These are phyloP conservation scores for Elongisporangium undulatum DNA, from an alignment of 352 stramenopile species.

Conservation along the genomic window DNA sequence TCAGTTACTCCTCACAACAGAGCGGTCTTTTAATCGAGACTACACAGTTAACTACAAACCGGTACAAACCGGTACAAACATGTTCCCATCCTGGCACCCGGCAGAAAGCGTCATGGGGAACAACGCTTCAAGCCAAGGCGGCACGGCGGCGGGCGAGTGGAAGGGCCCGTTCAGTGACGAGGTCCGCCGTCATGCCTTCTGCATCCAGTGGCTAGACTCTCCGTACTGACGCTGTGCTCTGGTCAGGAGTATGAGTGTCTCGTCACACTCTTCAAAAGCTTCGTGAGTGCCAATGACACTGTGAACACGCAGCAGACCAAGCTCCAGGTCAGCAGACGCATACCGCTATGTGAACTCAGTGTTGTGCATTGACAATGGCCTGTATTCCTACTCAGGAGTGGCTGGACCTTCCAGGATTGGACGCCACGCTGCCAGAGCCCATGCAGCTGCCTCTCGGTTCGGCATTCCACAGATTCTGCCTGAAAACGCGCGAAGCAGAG, in stretches of 20 bases:
- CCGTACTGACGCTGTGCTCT: neutral
- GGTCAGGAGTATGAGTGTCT: slow-evolving; percentile 68
- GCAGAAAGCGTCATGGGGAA: slow-evolving; percentile 32
- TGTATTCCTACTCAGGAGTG: slow-evolving; percentile 20
- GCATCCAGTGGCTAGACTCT: neutral
- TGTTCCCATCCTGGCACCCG: neutral
- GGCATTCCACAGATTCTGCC: slow-evolving; percentile 52
- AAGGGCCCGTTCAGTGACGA: slow-evolving; percentile 82
- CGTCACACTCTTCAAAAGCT: slow-evolving; percentile 30
- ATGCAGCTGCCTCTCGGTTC: slow-evolving; percentile 21
- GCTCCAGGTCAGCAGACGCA: slow-evolving; percentile 32
- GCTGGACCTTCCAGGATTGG: slow-evolving; percentile 34
- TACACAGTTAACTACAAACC: too few species aligned
- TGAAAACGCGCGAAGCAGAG: slow-evolving; percentile 24
- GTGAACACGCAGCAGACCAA: slow-evolving; percentile 18
- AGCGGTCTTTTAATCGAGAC: too few species aligned
- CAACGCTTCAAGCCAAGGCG: slow-evolving; percentile 6
- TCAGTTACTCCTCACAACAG: too few species aligned
- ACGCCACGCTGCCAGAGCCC: slow-evolving; percentile 21
- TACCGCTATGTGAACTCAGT: neutral
- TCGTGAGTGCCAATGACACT: slow-evolving; percentile 6
- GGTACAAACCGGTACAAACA: neutral
- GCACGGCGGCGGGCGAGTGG: slow-evolving; percentile 28
- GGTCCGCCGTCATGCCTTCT: slow-evolving; percentile 15
- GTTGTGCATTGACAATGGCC: neutral